Evolutionary conservation across 306 rosid species (phyloP).

Genomic region (Cyamopsis tetragonoloba): DNA sequence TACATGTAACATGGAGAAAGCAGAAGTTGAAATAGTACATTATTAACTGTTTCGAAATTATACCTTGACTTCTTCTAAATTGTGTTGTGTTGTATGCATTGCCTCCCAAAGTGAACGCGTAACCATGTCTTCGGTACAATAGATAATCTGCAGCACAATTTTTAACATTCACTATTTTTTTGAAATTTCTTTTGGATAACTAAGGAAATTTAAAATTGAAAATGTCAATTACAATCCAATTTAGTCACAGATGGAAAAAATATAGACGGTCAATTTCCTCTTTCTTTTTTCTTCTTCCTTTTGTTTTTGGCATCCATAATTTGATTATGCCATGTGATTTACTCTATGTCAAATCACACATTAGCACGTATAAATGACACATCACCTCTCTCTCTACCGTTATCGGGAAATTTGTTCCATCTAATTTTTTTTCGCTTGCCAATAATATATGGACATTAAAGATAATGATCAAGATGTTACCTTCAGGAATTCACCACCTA

Average conservation of each 20-base stretch:
- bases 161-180: not conserved
- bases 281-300: not conserved
- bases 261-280: not conserved
- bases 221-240: not conserved
- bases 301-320: not conserved
- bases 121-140: constrained; percentile 83
- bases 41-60: constrained; percentile 14
- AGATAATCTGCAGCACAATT: constrained; percentile 48
- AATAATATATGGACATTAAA: constrained; percentile 14
- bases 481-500: constrained; percentile 88
- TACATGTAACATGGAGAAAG: not conserved
- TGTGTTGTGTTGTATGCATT: constrained; percentile 61
- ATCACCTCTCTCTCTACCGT: not conserved
- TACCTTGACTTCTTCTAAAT: constrained; percentile 62
- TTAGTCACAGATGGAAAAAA: not conserved
- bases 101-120: constrained; percentile 74
- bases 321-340: not conserved
- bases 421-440: not conserved
- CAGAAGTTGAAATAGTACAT: not conserved
- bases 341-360: not conserved
- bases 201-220: not conserved
- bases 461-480: constrained; percentile 33
- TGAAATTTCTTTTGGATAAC: not conserved
- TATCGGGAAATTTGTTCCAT: not conserved
- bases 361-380: too few species aligned